These are phyloP conservation scores for Fraxinus americana DNA, from an alignment of 257 asterid genomes.

Conservation along the genomic window DNA sequence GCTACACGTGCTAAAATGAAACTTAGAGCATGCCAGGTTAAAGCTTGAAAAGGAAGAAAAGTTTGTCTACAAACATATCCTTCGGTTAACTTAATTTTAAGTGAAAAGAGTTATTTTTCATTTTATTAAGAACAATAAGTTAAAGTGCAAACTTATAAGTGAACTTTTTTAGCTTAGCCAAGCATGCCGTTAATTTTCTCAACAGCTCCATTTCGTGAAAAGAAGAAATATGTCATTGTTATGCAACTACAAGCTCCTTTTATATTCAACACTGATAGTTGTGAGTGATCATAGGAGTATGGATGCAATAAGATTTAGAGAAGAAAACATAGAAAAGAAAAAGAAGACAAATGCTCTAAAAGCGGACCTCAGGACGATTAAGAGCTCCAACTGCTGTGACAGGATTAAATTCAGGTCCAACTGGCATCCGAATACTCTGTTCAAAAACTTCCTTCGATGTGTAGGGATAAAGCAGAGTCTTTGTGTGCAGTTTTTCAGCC, in stretches of 20 bases:
- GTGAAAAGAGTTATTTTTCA: neutral
- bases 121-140: no score
- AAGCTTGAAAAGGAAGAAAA: neutral
- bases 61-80: neutral
- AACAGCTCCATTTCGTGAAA: no score
- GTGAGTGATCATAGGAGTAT: no score
- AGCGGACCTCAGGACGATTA: no score
- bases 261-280: no score
- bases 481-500: conserved; percentile 85
- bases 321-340: no score
- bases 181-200: no score
- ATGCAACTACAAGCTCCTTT: no score
- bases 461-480: conserved; percentile 83
- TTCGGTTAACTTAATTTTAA: neutral
- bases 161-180: neutral
- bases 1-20: neutral
- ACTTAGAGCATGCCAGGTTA: neutral
- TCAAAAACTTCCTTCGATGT: conserved; percentile 81
- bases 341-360: no score
- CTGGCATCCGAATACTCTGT: conserved; percentile 87
- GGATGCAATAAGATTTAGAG: no score
- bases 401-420: conserved; percentile 93
- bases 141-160: neutral
- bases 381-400: no score
- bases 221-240: no score